Evolutionary conservation across 352 stramenopile genomes (phyloP).

Genomic region (Phytophthora megakarya): DNA sequence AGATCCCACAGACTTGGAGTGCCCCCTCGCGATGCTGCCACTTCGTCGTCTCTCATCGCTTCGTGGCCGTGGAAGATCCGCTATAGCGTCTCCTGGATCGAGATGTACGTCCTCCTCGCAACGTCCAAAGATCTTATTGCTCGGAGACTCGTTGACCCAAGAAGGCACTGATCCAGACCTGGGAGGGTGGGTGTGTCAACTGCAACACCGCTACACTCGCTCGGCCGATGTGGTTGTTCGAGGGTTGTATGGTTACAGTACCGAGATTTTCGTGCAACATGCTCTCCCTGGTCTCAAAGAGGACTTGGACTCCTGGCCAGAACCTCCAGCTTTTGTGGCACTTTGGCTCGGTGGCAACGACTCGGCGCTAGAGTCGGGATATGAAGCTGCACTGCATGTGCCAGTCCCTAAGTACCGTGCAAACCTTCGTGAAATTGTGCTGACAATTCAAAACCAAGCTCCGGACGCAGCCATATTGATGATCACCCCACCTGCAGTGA

Average conservation of each 20-base stretch:
- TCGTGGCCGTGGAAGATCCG: not conserved
- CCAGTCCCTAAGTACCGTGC: constrained; percentile 43
- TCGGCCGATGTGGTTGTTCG: constrained; percentile 59
- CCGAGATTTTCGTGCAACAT: constrained; percentile 38
- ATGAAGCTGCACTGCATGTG: constrained; percentile 44
- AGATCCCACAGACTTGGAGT: not conserved
- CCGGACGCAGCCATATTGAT: constrained; percentile 29
- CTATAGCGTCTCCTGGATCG: not conserved
- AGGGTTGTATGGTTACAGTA: constrained; percentile 65
- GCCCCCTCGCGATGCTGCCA: constrained; percentile 5
- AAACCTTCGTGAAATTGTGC: constrained; percentile 50
- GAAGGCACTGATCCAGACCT: constrained; percentile 38
- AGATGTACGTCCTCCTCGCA: constrained; percentile 2
- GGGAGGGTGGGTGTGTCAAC: constrained; percentile 43
- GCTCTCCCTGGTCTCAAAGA: constrained; percentile 34
- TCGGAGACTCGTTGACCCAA: constrained; percentile 54
- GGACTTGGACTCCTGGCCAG: constrained; percentile 33
- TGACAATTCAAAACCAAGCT: constrained; percentile 26
- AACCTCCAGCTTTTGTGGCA: constrained; percentile 41
- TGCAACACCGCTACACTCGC: constrained; percentile 56
- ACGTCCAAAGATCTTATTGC: constrained; percentile 31
- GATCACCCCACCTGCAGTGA: constrained; percentile 38
- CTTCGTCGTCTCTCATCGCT: not conserved
- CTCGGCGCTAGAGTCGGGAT: constrained; percentile 45
- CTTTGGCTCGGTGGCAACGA: constrained; percentile 74